Base-by-base conservation (phyloP, 2,329 filamentous ascomycete species). In the Exserohilum turcica region DNA sequence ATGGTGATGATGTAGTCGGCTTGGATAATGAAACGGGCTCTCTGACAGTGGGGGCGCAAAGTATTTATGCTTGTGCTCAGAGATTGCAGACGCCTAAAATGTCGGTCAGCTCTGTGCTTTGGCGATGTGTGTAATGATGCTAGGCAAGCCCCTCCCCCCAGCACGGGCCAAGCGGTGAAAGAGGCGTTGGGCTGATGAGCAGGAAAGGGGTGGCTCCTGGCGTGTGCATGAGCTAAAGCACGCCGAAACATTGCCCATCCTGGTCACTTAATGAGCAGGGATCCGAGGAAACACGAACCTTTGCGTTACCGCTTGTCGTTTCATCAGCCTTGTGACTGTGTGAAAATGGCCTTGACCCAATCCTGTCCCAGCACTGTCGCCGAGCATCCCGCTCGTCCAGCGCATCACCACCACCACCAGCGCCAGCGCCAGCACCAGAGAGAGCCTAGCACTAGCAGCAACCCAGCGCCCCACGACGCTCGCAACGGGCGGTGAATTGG, bases 31-130 rank as follows among this genome's bases (percentile, higher is more conserved):
- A 71, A 74, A 72, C 70, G 54, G 66, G 65, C 55, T 43, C 47
- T 51, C 55, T 52, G 56, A 55, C 50, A 52, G 65, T 61, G 70
- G 70, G 71, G 66, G 63, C 48, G 48, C 54, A 63, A 64, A 49
- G 69, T 73, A 74, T 74, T 75, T 75, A 75, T 75, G 73, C 69
- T 65, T 68, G 63, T 65, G 64, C 64, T 65, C 64, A 71, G 65
- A 70, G 65, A 70, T 72, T 69, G 61, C 64, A 70, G 62, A 66
- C 51, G 44, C 66, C 58, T 61, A 73, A 68, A 71, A 67, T 70
- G 68, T 74, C 71, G 71, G 71, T 74, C 71, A 74, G 68, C 65
- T 74, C 72, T 68, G 66, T 71, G 66, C 64, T 63, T 71, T 71
- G 71, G 74, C 64, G 66, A 73, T 71, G 72, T 58, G 70, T 74